These are phyloP conservation scores for Cucurbita pepo DNA, from an alignment of 306 rosid genomes.

Conservation along the genomic window DNA sequence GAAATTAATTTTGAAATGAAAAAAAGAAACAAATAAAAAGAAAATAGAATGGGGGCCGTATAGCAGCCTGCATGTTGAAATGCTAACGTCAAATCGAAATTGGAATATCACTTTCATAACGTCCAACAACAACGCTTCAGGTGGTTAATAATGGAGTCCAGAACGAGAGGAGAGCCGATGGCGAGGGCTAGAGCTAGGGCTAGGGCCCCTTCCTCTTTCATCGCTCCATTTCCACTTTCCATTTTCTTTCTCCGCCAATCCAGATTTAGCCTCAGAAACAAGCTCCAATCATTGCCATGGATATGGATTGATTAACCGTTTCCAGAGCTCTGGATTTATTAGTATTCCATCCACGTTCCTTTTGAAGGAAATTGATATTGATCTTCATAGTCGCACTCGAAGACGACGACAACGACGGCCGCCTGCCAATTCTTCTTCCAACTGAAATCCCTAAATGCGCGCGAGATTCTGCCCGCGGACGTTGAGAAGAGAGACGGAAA, in stretches of 20 bases:
- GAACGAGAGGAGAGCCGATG: not conserved
- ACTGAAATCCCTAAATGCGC: not conserved
- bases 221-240: not conserved
- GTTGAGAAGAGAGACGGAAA: not conserved
- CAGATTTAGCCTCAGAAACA: not conserved
- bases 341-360: no score
- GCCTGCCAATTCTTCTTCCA: not conserved
- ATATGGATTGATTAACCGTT: not conserved
- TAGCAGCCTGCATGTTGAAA: not conserved
- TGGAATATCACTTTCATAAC: not conserved
- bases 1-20: no score
- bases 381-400: no score
- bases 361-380: no score
- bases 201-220: not conserved
- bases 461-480: not conserved
- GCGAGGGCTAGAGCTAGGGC: no score
- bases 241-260: not conserved
- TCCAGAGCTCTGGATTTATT: no score
- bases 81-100: not conserved
- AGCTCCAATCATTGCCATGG: not conserved
- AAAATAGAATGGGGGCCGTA: not conserved
- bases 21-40: not conserved
- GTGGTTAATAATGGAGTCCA: not conserved
- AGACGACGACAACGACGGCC: no score
- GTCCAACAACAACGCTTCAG: not conserved